phyloP scores from a whole-genome alignment of 768 basidiomycete genomes.

The Boletus edulis region DNA sequence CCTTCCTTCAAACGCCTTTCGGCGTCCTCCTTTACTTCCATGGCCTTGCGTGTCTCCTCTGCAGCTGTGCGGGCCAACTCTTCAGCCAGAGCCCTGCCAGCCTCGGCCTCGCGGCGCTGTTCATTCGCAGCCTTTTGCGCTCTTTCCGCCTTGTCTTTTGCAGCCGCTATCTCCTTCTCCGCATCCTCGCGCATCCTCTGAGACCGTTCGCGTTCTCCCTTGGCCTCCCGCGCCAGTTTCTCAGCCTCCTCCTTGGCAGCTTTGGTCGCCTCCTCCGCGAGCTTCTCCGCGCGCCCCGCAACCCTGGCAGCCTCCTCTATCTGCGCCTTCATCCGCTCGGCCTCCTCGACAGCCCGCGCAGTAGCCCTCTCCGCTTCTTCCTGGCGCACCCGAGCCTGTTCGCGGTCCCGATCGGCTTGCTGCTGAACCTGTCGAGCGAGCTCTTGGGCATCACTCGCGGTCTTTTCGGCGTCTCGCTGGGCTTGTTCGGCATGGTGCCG shows the following conservation, averaged over 20 bases:
- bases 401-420: slow-evolving; percentile 7
- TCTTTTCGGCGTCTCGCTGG: not conserved
- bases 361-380: slow-evolving; percentile 3
- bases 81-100: not conserved
- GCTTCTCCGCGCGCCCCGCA: not conserved
- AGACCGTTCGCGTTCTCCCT: not conserved
- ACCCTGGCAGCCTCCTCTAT: not conserved
- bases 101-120: not conserved
- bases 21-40: not conserved
- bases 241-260: not conserved
- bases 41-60: not conserved
- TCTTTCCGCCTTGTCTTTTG: not conserved
- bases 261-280: not conserved
- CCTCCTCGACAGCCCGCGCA: slow-evolving; percentile 9
- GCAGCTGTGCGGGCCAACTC: not conserved
- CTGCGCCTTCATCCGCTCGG: slow-evolving; percentile 1
- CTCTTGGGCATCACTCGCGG: slow-evolving; percentile 1
- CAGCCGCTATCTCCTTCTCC: not conserved
- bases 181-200: not conserved
- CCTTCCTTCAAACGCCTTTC: not conserved
- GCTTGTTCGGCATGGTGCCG: slow-evolving; percentile 7
- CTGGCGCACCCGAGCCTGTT: slow-evolving; percentile 1
- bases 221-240: slow-evolving; percentile 2
- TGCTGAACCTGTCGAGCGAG: not conserved
- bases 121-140: not conserved